Conservation (phyloP, 2,329 filamentous ascomycete genomes). For the Emergomyces africanus region DNA sequence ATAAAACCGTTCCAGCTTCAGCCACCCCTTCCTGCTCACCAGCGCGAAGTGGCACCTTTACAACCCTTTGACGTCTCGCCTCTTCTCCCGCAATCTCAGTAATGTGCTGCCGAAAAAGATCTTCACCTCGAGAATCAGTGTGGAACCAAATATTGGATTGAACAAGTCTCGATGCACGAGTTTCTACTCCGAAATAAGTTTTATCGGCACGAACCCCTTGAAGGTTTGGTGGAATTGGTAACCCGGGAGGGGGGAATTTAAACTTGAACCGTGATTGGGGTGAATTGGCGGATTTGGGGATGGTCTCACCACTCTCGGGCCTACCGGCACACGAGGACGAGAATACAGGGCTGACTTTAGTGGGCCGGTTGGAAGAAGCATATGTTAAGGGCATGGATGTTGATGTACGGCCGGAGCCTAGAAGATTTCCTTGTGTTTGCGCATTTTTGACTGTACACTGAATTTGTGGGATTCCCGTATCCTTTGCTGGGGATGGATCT, state of each 20-base stretch:
- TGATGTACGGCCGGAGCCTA: not conserved
- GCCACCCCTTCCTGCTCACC: not conserved
- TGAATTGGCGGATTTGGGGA: not conserved
- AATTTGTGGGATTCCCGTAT: not conserved
- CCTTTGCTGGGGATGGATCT: not conserved
- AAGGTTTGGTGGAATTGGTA: conserved; percentile 2
- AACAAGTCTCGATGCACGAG: conserved; percentile 1
- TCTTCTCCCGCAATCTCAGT: conserved; percentile 4
- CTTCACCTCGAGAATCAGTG: conserved; percentile 6
- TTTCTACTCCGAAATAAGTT: not conserved
- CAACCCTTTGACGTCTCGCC: not conserved
- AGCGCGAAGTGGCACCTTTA: not conserved
- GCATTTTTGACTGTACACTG: not conserved
- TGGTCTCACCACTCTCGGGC: no score
- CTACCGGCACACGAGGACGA: not conserved
- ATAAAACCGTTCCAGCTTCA: conserved; percentile 5
- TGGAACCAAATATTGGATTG: conserved; percentile 9
- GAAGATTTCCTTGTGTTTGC: not conserved
- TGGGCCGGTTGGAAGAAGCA: not conserved
- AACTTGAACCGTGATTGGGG: not conserved
- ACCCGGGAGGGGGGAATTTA: conserved; percentile 5
- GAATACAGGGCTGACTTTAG: not conserved
- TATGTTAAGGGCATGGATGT: conserved; percentile 1
- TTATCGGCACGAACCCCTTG: not conserved
- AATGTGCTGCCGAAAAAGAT: conserved; percentile 5